A percentile compares a stretch with the other conserved stretches of the same genome.
These are phyloP conservation scores for Fusarium buxicola DNA, from an alignment of 2,329 filamentous ascomycete genomes.

Conservation along the genomic window DNA sequence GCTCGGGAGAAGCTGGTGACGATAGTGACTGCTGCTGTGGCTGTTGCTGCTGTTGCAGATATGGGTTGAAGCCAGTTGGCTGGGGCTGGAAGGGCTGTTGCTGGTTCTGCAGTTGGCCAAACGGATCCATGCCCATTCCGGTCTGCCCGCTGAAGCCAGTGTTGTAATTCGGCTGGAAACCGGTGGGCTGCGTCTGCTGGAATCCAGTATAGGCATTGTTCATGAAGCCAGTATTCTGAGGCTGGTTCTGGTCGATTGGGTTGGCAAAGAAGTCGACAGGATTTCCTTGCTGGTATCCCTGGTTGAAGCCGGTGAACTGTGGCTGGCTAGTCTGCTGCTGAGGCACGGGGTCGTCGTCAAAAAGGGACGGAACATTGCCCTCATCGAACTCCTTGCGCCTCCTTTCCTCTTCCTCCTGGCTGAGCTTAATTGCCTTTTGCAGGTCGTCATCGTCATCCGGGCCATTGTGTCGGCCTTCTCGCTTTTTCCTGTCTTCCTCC, in stretches of 20 bases:
- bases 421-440: conserved; percentile 93
- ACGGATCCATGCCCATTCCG: conserved; percentile 77
- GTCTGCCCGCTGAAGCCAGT: conserved; percentile 76
- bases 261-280: conserved; percentile 98
- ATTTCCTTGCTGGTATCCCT: conserved; percentile 96
- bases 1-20: conserved; percentile 63
- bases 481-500: conserved; percentile 85
- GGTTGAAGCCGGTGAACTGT: conserved; percentile 90
- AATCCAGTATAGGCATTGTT: conserved; percentile 67
- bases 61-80: conserved; percentile 66
- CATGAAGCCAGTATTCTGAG: conserved; percentile 82
- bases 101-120: conserved; percentile 61
- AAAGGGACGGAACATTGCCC: conserved; percentile 85
- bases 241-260: conserved; percentile 81
- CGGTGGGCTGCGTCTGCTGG: conserved; percentile 60
- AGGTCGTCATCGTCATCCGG: conserved; percentile 85
- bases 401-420: conserved; percentile 92
- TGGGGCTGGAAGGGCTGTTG: conserved; percentile 63
- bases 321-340: conserved; percentile 70
- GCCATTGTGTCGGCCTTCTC: conserved; percentile 69
- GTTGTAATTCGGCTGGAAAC: conserved; percentile 69
- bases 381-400: conserved; percentile 88
- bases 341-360: conserved; percentile 77
- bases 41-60: conserved; percentile 55
- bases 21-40: conserved; percentile 55